Percentiles rank a stretch among this genome's conserved stretches.
phyloP scores from a whole-genome alignment of 176 grass and related monocot species.

The Phoenix dactylifera region DNA sequence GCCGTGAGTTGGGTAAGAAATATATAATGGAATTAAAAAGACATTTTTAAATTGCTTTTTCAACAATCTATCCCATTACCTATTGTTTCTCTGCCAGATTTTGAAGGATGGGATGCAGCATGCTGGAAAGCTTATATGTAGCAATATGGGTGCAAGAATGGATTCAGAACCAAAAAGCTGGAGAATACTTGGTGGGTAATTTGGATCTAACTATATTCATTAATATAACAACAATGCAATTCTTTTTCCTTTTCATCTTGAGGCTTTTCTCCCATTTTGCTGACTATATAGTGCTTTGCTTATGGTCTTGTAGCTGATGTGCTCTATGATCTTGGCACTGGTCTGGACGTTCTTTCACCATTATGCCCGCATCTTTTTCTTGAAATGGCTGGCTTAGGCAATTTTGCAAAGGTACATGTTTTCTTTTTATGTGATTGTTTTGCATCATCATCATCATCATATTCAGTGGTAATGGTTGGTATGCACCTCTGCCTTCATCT shows the following conservation, averaged over 20 bases:
- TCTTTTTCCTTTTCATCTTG: no score
- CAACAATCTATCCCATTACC: not conserved
- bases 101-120: constrained; percentile 99
- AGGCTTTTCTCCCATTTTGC: no score
- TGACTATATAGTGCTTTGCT: not conserved
- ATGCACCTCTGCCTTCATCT: no score
- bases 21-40: no score
- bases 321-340: constrained; percentile 90
- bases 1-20: constrained; percentile 91
- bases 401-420: constrained; percentile 71
- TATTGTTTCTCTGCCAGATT: constrained; percentile 53
- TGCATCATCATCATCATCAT: not conserved
- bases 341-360: constrained; percentile 83
- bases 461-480: no score
- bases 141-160: constrained; percentile 89
- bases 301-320: constrained; percentile 63
- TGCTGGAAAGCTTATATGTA: constrained; percentile 92
- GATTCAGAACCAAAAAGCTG: constrained; percentile 98
- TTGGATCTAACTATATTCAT: not conserved
- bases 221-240: no score
- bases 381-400: constrained; percentile 83
- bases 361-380: constrained; percentile 97
- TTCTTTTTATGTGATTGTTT: constrained; percentile 11
- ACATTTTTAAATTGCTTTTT: no score
- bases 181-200: constrained; percentile 76